Conservation (phyloP, 352 stramenopile species). For the Pythium vanterpoolii region DNA sequence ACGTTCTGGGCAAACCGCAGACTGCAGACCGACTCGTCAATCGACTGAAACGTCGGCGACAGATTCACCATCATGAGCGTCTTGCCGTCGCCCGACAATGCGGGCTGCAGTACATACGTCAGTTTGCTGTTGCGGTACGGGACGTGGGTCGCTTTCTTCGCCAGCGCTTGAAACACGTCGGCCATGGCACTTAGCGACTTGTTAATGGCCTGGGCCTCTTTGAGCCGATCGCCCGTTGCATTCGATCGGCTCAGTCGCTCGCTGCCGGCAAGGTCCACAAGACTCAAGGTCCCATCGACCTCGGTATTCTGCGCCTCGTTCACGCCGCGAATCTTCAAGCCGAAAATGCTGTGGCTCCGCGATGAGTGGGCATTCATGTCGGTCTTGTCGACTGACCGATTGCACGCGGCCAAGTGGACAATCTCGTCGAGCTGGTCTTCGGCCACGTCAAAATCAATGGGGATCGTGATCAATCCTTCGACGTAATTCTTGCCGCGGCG, state of each 20-base stretch:
- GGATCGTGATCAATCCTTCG: conserved; percentile 81
- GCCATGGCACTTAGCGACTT: conserved; percentile 98
- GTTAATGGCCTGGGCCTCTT: conserved; percentile 99
- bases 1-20: conserved; percentile 97
- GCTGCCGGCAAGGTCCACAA: conserved; percentile 93
- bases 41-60: conserved; percentile 92
- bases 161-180: conserved; percentile 98
- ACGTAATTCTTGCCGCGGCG: conserved; percentile 82
- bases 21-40: conserved; percentile 97
- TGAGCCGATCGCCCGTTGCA: conserved; percentile 89
- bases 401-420: conserved; percentile 86
- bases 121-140: conserved; percentile 99
- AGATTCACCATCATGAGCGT: conserved; percentile 99
- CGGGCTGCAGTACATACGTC: conserved; percentile 98
- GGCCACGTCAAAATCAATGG: conserved; percentile 78
- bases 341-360: conserved; percentile 98
- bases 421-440: conserved; percentile 87
- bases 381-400: conserved; percentile 95
- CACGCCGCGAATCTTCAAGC: conserved; percentile 86
- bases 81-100: conserved; percentile 98
- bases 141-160: conserved; percentile 94
- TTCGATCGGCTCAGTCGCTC: conserved; percentile 95
- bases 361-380: conserved; percentile 99
- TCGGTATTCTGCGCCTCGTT: conserved; percentile 90
- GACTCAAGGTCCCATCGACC: conserved; percentile 92